phyloP scores from a whole-genome alignment of 2,329 filamentous ascomycete species.

The Phaeomoniella chlamydospora region DNA sequence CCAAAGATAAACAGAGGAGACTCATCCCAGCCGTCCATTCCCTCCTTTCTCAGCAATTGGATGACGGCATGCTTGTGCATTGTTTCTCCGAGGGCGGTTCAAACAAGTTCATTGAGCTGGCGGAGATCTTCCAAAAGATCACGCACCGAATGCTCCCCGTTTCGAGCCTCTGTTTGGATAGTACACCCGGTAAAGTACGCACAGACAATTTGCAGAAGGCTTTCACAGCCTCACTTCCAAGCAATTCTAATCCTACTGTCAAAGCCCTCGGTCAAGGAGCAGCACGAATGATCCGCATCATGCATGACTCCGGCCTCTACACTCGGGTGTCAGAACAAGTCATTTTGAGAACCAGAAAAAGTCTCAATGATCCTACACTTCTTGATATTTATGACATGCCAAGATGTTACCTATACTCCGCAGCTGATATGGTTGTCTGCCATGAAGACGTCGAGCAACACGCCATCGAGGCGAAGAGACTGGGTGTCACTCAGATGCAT shows the following conservation, averaged over 20 bases:
- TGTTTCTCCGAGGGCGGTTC: conserved; percentile 1
- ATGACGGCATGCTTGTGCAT: background rate
- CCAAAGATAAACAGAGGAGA: background rate
- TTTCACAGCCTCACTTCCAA: background rate
- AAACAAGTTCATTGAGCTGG: conserved; percentile 1
- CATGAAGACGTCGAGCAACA: conserved; percentile 1
- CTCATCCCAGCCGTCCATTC: background rate
- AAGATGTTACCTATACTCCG: conserved; percentile 1
- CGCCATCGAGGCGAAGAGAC: background rate
- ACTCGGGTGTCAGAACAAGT: background rate
- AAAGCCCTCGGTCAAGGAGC: background rate
- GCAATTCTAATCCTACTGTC: background rate
- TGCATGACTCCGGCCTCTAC: background rate
- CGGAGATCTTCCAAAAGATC: background rate
- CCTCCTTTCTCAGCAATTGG: background rate
- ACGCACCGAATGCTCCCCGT: background rate
- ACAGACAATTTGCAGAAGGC: background rate
- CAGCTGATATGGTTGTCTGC: background rate
- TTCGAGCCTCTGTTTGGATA: background rate
- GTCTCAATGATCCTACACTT: background rate
- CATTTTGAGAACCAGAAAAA: background rate
- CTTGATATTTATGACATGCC: background rate
- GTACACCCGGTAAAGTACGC: background rate
- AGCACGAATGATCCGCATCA: background rate
- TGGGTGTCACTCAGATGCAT: background rate